Evolutionary conservation across 495 filamentous ascomycete species (phyloP), one percentile per base, ranked within the genome.

Genomic region (Hyaloscypha hepaticicola): DNA sequence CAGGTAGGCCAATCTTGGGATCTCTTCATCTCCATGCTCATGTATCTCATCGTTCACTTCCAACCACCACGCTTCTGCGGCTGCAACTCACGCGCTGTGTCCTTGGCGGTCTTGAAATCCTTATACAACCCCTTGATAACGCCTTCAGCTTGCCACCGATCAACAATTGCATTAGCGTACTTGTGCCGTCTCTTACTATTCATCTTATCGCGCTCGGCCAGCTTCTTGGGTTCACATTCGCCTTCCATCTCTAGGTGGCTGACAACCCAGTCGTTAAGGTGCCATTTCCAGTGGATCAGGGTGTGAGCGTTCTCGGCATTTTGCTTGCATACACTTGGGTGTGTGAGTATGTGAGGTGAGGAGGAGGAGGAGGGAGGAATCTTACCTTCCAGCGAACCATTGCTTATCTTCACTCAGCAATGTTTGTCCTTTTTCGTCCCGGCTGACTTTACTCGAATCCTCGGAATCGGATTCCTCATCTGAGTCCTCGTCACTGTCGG

Each of bases 281-380:
- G 79, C 69, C 80, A 85, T 26, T 85, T 83, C 88, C 88, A 91
- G 74, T 91, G 88, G 3, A 77, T 78, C 0, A 90, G 78, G 0
- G 79, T 80, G 67, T 91, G 88, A 1, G 86, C 85, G 26, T 84
- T 80, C 45, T 77, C 70, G 3, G 88, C 86, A 66, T 88, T 89
- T 12, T 69, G 73, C 60, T 77, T 83, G 77, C 88, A 91, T 41
- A 67, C 29, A 21, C 66, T 69, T 34, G 9, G 45, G 29, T 31
- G 4, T 48, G 38, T 59, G 41, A 66, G 56, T 25, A 25, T 41
- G 49, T 2, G 45, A 58, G 61, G 9, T 29, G 24, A 27, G 27
- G 22, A 50, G 52, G n/a, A 12, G 19, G 48, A 48, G 21, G 49
- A 21, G 22, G 49, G 22, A 7, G 22, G 19, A 31, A 45, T 4